phyloP scores from a whole-genome alignment of 345 rosid species.

The Gossypium australe region DNA sequence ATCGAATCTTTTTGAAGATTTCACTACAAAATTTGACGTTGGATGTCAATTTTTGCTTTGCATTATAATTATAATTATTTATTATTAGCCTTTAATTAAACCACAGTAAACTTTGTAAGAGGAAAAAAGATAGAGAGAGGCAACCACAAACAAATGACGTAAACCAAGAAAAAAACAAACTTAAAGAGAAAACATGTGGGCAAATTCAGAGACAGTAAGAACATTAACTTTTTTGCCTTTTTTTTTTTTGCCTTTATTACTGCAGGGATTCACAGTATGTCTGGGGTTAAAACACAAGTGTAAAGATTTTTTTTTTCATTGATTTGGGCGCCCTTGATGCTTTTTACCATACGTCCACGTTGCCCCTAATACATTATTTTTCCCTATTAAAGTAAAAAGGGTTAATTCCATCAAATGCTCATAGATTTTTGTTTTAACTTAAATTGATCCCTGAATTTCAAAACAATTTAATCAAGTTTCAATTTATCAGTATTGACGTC shows the following conservation, averaged over 20 bases:
- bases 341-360: too few species aligned
- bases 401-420: too few species aligned
- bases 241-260: neutral
- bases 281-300: too few species aligned
- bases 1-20: neutral
- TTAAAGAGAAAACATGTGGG: conserved; percentile 10
- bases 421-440: too few species aligned
- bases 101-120: neutral
- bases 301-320: too few species aligned
- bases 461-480: too few species aligned
- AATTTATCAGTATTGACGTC: too few species aligned
- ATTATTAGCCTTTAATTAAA: neutral
- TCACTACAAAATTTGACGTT: neutral
- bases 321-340: too few species aligned
- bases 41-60: neutral
- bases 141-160: neutral
- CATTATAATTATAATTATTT: neutral
- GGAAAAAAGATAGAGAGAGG: neutral
- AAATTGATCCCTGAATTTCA: too few species aligned
- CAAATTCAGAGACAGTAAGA: neutral
- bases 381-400: too few species aligned
- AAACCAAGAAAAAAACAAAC: neutral
- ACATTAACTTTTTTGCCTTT: neutral
- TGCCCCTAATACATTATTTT: too few species aligned
- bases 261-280: too few species aligned